These are phyloP conservation scores for Solanum pinnatisectum DNA, from an alignment of 257 asterid species.

Conservation along the genomic window DNA sequence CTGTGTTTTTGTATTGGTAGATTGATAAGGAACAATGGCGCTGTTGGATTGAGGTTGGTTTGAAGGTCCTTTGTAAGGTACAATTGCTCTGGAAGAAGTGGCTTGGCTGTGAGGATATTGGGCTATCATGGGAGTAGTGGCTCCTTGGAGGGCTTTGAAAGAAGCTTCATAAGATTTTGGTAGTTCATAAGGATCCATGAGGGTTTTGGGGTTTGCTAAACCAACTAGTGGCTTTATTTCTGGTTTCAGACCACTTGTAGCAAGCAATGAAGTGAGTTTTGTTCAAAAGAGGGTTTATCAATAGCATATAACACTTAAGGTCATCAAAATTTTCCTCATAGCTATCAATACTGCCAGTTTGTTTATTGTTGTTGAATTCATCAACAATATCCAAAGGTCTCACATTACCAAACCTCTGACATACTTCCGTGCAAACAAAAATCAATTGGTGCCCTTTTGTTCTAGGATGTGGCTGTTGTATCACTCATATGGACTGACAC, in stretches of 20 bases:
- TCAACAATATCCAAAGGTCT: background rate
- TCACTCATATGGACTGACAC: background rate
- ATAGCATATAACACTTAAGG: background rate
- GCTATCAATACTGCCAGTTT: background rate
- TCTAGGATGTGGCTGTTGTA: background rate
- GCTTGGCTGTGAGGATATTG: background rate
- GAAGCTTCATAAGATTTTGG: background rate
- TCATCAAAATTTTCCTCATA: background rate
- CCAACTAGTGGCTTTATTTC: background rate
- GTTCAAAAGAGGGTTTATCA: background rate
- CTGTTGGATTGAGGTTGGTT: background rate
- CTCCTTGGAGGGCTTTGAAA: background rate
- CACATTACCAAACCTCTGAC: background rate
- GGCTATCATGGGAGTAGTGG: background rate
- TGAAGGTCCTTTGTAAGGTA: background rate
- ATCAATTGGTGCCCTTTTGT: background rate
- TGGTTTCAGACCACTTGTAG: background rate
- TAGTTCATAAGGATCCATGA: background rate
- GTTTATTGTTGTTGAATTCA: background rate
- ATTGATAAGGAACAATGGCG: background rate
- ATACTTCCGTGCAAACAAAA: background rate
- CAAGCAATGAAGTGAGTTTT: background rate
- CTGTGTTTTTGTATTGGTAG: background rate
- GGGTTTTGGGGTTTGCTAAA: background rate
- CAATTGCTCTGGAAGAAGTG: background rate